A percentile compares a stretch with the other conserved stretches of the same genome.
These are phyloP conservation scores for Middelhovenomyces tepae DNA, from an alignment of 805 yeast genomes.

Conservation along the genomic window DNA sequence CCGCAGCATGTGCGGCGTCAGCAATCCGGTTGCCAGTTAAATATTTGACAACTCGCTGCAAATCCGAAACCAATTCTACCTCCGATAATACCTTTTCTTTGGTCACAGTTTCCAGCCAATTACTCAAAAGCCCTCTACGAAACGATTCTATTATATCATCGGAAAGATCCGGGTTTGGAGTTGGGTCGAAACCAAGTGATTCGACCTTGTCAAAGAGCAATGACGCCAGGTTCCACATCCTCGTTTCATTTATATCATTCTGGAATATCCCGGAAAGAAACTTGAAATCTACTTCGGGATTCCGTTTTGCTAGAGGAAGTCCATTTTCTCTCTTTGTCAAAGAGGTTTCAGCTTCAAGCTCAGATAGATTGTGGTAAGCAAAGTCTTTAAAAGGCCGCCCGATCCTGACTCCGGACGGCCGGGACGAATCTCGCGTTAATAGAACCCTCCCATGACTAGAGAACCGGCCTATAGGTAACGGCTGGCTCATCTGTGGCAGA, in stretches of 20 bases:
- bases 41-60: slow-evolving; percentile 8
- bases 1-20: slow-evolving; percentile 55
- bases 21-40: slow-evolving; percentile 44
- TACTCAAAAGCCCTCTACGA: slow-evolving; percentile 40
- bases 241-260: slow-evolving; percentile 20
- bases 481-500: slow-evolving; percentile 9
- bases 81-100: not conserved
- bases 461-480: slow-evolving; percentile 11
- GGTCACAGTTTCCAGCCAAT: slow-evolving; percentile 42
- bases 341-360: not conserved
- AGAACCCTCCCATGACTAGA: slow-evolving; percentile 7
- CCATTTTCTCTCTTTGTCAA: slow-evolving; percentile 4
- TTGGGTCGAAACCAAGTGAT: slow-evolving; percentile 16
- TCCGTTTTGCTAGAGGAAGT: slow-evolving; percentile 3
- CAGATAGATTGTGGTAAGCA: no score
- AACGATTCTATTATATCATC: slow-evolving; percentile 19
- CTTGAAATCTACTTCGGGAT: slow-evolving; percentile 4
- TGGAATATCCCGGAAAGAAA: slow-evolving; percentile 3
- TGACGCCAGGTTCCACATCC: slow-evolving; percentile 49
- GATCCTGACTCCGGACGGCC: not conserved
- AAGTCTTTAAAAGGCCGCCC: slow-evolving; percentile 1
- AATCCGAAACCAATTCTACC: slow-evolving; percentile 9
- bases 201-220: slow-evolving; percentile 46
- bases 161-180: slow-evolving; percentile 15
- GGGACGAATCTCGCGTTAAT: slow-evolving; percentile 2